Conservation (phyloP, 768 basidiomycete genomes). For the Trametes sanguinea region DNA sequence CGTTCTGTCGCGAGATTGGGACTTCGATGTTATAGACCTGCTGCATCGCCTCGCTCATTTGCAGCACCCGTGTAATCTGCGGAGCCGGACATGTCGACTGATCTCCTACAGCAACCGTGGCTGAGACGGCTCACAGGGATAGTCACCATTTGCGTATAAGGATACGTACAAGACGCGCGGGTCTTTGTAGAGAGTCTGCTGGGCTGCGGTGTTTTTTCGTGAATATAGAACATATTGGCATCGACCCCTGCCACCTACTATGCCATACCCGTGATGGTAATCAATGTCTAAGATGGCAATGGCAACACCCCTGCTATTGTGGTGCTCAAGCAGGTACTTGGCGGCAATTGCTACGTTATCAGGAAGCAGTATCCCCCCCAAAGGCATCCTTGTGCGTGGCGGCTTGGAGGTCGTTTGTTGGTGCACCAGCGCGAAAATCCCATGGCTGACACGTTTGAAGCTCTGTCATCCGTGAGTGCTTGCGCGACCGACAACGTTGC, state of each 20-base stretch:
- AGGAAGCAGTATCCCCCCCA: constrained; percentile 41
- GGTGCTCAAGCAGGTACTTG: constrained; percentile 28
- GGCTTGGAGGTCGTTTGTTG: constrained; percentile 35
- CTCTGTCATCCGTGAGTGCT: too few relatives aligned
- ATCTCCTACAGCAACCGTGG: background rate
- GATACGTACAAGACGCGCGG: constrained; percentile 35
- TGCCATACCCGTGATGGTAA: constrained; percentile 42
- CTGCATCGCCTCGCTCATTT: constrained; percentile 30
- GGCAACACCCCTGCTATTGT: too few relatives aligned
- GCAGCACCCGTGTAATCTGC: constrained; percentile 35
- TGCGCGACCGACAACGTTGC: too few relatives aligned
- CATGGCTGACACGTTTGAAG: too few relatives aligned
- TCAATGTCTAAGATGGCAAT: constrained; percentile 40
- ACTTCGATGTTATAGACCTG: constrained; percentile 23
- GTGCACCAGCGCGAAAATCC: background rate
- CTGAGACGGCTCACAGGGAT: constrained; percentile 25
- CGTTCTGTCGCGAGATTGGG: constrained; percentile 21
- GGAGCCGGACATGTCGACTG: background rate
- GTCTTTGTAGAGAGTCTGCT: constrained; percentile 36
- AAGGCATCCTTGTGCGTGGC: constrained; percentile 33
- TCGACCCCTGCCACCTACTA: constrained; percentile 1
- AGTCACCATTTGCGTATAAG: constrained; percentile 33
- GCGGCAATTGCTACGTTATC: constrained; percentile 36
- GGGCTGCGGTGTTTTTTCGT: constrained; percentile 23
- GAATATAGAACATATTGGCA: too few relatives aligned